A percentile compares a stretch with the other conserved stretches of the same genome.
Evolutionary conservation across 2,329 filamentous ascomycete genomes (phyloP).

Genomic region (Aureobasidium namibiae): DNA sequence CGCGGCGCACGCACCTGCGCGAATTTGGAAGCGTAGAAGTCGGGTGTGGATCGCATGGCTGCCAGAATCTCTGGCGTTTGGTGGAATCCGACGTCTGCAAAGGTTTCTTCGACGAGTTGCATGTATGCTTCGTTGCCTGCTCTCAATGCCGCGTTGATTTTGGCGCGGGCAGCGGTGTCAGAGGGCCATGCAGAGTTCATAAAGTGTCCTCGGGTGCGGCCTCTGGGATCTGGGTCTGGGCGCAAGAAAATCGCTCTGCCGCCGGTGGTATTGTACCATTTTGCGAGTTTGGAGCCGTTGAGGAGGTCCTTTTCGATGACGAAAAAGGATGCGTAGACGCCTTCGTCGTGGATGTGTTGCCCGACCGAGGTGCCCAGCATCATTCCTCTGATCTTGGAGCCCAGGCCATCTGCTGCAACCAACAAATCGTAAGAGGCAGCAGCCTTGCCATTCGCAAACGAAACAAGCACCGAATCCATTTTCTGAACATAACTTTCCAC

Average conservation of each 20-base stretch:
- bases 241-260: constrained; percentile 33
- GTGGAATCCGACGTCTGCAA: constrained; percentile 13
- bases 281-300: constrained; percentile 29
- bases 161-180: constrained; percentile 20
- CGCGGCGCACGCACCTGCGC: constrained; percentile 28
- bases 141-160: constrained; percentile 35
- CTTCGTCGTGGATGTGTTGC: constrained; percentile 29
- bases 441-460: constrained; percentile 33
- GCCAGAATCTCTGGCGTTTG: constrained; percentile 13
- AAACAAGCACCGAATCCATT: constrained; percentile 30
- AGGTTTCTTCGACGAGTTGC: constrained; percentile 21
- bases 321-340: constrained; percentile 38
- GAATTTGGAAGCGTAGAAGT: constrained; percentile 23
- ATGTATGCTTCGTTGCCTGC: constrained; percentile 30
- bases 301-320: constrained; percentile 33
- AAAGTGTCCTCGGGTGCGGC: constrained; percentile 22
- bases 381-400: constrained; percentile 40
- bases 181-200: constrained; percentile 30
- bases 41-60: constrained; percentile 17
- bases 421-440: constrained; percentile 39
- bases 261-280: constrained; percentile 30
- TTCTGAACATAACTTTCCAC: constrained; percentile 22
- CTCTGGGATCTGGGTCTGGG: constrained; percentile 26
- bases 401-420: constrained; percentile 41
- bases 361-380: constrained; percentile 32